Evolutionary conservation across 2,329 filamentous ascomycete species (phyloP).

Genomic region (Paecilomyces niveus): DNA sequence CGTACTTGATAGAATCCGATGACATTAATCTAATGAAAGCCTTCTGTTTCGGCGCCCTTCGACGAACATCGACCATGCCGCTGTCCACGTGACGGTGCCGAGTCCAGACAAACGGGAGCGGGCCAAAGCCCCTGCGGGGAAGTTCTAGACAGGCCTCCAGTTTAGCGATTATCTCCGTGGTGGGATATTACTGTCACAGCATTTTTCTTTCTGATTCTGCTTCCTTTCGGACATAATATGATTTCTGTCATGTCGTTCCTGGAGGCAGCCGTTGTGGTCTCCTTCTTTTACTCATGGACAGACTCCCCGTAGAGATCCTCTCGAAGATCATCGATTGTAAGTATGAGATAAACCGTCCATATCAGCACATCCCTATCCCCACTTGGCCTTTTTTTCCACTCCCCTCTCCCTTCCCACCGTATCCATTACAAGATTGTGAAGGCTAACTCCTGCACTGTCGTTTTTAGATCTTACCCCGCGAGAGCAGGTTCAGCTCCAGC

Average conservation of each 20-base stretch:
- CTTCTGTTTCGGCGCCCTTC: not conserved
- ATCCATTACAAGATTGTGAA: constrained; percentile 6
- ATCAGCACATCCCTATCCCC: not conserved
- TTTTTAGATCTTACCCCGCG: constrained; percentile 52
- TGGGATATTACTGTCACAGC: not conserved
- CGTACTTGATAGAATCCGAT: too few species aligned
- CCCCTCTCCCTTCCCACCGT: constrained; percentile 12
- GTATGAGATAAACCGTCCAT: constrained; percentile 14
- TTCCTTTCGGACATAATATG: not conserved
- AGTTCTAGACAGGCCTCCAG: not conserved
- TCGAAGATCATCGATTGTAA: constrained; percentile 57
- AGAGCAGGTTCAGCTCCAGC: constrained; percentile 62
- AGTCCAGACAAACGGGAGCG: not conserved
- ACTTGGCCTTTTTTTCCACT: not conserved
- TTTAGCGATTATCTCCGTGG: not conserved
- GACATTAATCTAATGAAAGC: too few species aligned
- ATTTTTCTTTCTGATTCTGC: not conserved
- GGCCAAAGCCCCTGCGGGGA: not conserved
- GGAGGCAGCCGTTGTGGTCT: constrained; percentile 12
- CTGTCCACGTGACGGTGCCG: not conserved
- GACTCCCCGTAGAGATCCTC: constrained; percentile 58
- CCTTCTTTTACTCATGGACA: constrained; percentile 36
- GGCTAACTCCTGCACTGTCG: not conserved
- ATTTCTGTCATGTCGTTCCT: not conserved
- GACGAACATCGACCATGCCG: not conserved